These are phyloP conservation scores for Blastobotrys buckinghamii DNA, from an alignment of 1,139 yeast genomes.

Conservation along the genomic window DNA sequence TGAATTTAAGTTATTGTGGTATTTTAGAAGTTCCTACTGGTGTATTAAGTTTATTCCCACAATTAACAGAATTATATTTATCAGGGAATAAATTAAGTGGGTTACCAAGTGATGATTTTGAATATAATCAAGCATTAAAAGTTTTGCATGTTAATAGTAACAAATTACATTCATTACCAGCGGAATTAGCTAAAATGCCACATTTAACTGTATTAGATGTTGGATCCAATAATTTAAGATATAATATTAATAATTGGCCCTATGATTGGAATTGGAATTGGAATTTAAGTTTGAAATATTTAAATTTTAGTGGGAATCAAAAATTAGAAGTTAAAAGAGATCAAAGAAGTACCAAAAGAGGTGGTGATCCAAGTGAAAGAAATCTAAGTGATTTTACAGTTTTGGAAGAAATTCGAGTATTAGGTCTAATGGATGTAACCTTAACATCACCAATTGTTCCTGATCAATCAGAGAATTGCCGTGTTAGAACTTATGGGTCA, in stretches of 20 bases:
- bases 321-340: constrained; percentile 78
- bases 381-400: constrained; percentile 74
- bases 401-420: constrained; percentile 60
- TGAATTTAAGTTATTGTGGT: constrained; percentile 81
- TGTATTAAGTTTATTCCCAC: constrained; percentile 51
- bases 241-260: constrained; percentile 89
- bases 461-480: constrained; percentile 75
- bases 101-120: constrained; percentile 82
- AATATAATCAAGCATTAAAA: constrained; percentile 50
- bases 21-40: constrained; percentile 76
- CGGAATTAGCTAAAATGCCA: constrained; percentile 70
- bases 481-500: constrained; percentile 91
- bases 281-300: constrained; percentile 67
- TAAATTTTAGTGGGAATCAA: constrained; percentile 89
- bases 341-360: constrained; percentile 36
- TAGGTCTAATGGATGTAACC: constrained; percentile 94
- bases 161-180: constrained; percentile 80
- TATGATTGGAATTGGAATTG: constrained; percentile 98
- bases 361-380: constrained; percentile 22
- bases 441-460: constrained; percentile 78
- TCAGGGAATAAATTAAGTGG: constrained; percentile 80
- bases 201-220: constrained; percentile 74
- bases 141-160: constrained; percentile 74
- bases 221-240: constrained; percentile 84
- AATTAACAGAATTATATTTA: constrained; percentile 62